Evolutionary conservation across 352 stramenopile species (phyloP).

Genomic region (Phytophthora ramorum): DNA sequence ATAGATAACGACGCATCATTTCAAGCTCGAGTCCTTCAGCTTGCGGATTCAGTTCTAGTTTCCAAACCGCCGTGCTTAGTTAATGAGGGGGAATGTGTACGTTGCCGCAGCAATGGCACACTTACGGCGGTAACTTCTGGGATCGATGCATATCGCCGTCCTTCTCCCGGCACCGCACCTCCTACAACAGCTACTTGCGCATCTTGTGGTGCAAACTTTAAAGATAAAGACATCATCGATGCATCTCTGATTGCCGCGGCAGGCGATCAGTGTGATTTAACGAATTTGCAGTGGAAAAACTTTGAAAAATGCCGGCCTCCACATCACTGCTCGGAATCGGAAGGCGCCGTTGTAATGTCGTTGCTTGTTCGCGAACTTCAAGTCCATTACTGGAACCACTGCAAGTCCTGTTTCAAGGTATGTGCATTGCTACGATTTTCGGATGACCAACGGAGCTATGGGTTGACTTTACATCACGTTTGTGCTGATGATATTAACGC

Average conservation of each 20-base stretch:
- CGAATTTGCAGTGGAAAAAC: neutral
- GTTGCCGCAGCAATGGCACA: neutral
- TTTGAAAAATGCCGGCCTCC: constrained; percentile 13
- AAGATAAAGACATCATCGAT: constrained; percentile 15
- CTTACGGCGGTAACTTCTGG: neutral
- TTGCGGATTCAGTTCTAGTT: too few species aligned
- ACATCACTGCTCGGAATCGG: neutral
- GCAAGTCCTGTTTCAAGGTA: constrained; percentile 30
- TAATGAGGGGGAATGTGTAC: neutral
- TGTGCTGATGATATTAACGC: neutral
- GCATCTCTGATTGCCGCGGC: neutral
- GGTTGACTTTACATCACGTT: neutral
- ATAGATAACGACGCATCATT: too few species aligned
- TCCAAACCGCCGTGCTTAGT: neutral
- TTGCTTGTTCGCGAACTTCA: constrained; percentile 15
- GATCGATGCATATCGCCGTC: constrained; percentile 13
- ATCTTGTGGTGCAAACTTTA: neutral
- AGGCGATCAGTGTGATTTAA: neutral
- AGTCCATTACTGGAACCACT: constrained; percentile 23
- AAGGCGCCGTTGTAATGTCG: neutral
- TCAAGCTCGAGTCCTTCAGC: too few species aligned
- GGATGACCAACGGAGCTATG: too few species aligned
- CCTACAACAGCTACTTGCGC: neutral
- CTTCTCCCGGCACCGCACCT: neutral
- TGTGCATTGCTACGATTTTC: neutral